Percentiles rank a stretch among this genome's conserved stretches.
Evolutionary conservation across 108 stramenopile genomes (phyloP).

Genomic region (Conticribra weissflogii): DNA sequence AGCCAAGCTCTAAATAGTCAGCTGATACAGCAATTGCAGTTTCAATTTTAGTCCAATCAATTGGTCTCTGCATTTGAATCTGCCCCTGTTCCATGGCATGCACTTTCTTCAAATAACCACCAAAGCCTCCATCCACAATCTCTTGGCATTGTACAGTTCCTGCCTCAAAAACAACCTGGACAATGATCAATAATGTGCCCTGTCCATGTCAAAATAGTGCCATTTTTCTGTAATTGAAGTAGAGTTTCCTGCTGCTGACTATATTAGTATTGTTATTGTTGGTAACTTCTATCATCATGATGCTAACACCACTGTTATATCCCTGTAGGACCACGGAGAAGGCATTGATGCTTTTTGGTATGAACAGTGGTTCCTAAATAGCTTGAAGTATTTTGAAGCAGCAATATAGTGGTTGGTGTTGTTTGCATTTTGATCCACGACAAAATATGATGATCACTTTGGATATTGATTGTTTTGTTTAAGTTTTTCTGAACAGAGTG

Average conservation of each 20-base stretch:
- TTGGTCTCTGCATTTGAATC: slow-evolving; percentile 21
- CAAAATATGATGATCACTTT: too few relatives aligned
- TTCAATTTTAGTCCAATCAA: too few relatives aligned
- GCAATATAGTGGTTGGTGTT: too few relatives aligned
- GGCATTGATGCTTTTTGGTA: slow-evolving; percentile 28
- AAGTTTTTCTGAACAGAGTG: too few relatives aligned
- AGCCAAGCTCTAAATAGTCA: slow-evolving; percentile 71
- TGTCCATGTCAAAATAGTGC: slow-evolving; percentile 71
- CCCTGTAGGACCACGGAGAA: slow-evolving; percentile 34
- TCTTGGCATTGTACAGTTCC: slow-evolving; percentile 42
- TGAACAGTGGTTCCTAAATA: slow-evolving; percentile 35
- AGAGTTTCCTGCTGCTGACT: slow-evolving; percentile 47
- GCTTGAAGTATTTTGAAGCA: too few relatives aligned
- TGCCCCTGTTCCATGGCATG: slow-evolving; percentile 43
- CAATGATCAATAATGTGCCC: slow-evolving; percentile 56
- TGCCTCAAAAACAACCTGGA: slow-evolving; percentile 63
- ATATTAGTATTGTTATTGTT: too few relatives aligned
- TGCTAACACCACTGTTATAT: neutral
- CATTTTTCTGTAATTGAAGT: slow-evolving; percentile 83
- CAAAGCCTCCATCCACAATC: slow-evolving; percentile 51
- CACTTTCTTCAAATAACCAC: slow-evolving; percentile 51
- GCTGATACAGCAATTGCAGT: slow-evolving; percentile 60
- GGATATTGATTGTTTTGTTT: too few relatives aligned
- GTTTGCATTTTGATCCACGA: too few relatives aligned
- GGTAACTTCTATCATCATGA: too few relatives aligned